Evolutionary conservation across 768 basidiomycete species (phyloP).

Genomic region (Boletus barrowsii): DNA sequence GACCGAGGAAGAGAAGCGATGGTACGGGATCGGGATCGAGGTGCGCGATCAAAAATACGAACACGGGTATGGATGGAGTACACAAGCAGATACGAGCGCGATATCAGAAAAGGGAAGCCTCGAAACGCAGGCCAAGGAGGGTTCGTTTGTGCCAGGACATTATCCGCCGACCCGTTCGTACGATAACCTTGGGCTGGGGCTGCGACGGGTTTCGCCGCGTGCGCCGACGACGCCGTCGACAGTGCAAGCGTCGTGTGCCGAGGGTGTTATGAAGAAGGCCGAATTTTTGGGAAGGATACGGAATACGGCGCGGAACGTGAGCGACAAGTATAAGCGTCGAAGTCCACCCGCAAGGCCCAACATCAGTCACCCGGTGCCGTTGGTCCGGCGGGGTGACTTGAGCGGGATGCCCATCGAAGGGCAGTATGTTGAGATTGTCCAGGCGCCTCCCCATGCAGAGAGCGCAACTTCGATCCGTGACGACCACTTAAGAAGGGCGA

Average conservation of each 20-base stretch:
- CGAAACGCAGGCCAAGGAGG: constrained; percentile 23
- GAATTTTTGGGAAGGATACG: constrained; percentile 66
- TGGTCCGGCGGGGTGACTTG: constrained; percentile 21
- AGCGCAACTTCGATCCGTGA: constrained; percentile 43
- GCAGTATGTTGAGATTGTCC: constrained; percentile 33
- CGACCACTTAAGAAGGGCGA: constrained; percentile 29
- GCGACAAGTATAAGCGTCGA: constrained; percentile 50
- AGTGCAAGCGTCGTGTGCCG: constrained; percentile 33
- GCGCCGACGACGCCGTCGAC: constrained; percentile 40
- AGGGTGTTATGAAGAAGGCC: constrained; percentile 64
- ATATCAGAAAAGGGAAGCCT: constrained; percentile 32
- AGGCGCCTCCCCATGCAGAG: constrained; percentile 14
- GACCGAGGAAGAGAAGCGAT: constrained; percentile 64
- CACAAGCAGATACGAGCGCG: constrained; percentile 26
- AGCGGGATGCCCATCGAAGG: constrained; percentile 29
- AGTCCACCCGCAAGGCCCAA: constrained; percentile 41
- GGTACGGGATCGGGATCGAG: constrained; percentile 56
- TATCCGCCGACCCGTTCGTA: constrained; percentile 18
- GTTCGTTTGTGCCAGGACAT: constrained; percentile 13
- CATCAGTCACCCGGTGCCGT: constrained; percentile 59
- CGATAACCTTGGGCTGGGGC: constrained; percentile 40
- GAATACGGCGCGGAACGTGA: constrained; percentile 65
- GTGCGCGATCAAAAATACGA: constrained; percentile 14
- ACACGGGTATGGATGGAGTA: constrained; percentile 31
- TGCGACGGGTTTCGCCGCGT: constrained; percentile 48